These are phyloP conservation scores for Pythium monospermum DNA, from an alignment of 352 stramenopile species.

Conservation along the genomic window DNA sequence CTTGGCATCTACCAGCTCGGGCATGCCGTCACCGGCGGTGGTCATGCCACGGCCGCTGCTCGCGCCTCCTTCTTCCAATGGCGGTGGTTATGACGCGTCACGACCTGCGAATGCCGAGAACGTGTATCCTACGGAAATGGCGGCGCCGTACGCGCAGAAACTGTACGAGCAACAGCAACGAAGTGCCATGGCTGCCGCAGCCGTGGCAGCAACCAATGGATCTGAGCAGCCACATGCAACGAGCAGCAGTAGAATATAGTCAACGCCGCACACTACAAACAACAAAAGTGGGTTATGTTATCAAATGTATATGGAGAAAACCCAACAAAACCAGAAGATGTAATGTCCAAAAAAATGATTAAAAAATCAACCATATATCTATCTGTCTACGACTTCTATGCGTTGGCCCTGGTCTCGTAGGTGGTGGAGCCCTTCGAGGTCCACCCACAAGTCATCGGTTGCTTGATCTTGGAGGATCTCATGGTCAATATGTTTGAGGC, in stretches of 20 bases:
- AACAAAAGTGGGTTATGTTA: background rate
- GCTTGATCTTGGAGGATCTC: conserved; percentile 26
- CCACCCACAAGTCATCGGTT: conserved; percentile 33
- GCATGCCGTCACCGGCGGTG: conserved; percentile 2
- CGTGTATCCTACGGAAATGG: conserved; percentile 36
- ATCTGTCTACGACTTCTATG: background rate
- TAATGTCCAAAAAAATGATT: conserved; percentile 4
- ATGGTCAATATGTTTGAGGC: conserved; percentile 67
- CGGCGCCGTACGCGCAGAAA: conserved; percentile 20
- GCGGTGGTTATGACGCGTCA: background rate
- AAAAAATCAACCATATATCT: background rate
- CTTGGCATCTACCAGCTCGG: conserved; percentile 43
- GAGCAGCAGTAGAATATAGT: conserved; percentile 13
- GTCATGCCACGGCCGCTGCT: background rate
- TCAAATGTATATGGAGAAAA: background rate
- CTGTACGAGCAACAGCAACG: conserved; percentile 26
- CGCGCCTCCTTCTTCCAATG: too few species aligned
- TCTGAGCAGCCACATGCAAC: too few species aligned
- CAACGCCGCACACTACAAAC: background rate
- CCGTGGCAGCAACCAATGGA: background rate
- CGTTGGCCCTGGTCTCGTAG: conserved; percentile 1
- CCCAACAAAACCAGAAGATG: background rate
- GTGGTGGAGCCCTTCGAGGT: conserved; percentile 50
- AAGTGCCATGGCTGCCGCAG: background rate
- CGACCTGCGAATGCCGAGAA: conserved; percentile 41